Percentiles rank a stretch among this genome's conserved stretches.
Evolutionary conservation across 495 filamentous ascomycete species (phyloP).

Genomic region (Parathielavia hyrcaniae): DNA sequence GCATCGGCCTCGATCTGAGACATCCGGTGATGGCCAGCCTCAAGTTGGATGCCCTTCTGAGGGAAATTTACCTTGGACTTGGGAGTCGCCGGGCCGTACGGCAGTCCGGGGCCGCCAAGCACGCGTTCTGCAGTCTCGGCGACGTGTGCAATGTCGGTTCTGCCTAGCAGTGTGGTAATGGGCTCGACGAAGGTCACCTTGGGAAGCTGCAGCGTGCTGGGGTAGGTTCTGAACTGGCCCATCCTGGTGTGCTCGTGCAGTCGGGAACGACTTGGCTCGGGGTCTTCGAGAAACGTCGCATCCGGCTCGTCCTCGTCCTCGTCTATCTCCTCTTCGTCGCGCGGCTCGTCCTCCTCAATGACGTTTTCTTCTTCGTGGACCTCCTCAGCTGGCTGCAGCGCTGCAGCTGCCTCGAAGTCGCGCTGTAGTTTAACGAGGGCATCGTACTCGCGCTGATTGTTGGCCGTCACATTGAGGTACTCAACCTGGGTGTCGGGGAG

Average conservation of each 20-base stretch:
- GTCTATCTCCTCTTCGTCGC: constrained; percentile 34
- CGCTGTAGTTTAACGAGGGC: constrained; percentile 45
- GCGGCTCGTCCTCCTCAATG: constrained; percentile 28
- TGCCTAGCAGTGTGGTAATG: constrained; percentile 56
- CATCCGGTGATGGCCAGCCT: constrained; percentile 67
- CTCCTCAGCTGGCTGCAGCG: constrained; percentile 42
- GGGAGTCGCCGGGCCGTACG: constrained; percentile 54
- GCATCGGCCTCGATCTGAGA: constrained; percentile 80
- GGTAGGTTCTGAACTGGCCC: constrained; percentile 59
- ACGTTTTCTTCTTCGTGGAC: constrained; percentile 48
- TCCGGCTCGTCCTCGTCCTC: constrained; percentile 37
- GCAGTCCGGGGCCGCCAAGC: constrained; percentile 70
- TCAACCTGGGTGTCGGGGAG: constrained; percentile 23
- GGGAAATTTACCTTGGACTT: constrained; percentile 38
- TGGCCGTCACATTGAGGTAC: constrained; percentile 42
- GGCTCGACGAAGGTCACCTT: constrained; percentile 59
- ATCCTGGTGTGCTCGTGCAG: constrained; percentile 60
- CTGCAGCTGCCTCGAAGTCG: constrained; percentile 49
- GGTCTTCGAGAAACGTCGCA: constrained; percentile 29
- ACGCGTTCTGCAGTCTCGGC: constrained; percentile 56
- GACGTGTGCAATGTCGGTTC: constrained; percentile 67
- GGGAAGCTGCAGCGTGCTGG: constrained; percentile 66
- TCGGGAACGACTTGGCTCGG: constrained; percentile 25
- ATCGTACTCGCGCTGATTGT: constrained; percentile 46
- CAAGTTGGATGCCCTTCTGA: constrained; percentile 63